Evolutionary conservation across 176 grass and related monocot species (phyloP).

Genomic region (Cymbopogon citratus): DNA sequence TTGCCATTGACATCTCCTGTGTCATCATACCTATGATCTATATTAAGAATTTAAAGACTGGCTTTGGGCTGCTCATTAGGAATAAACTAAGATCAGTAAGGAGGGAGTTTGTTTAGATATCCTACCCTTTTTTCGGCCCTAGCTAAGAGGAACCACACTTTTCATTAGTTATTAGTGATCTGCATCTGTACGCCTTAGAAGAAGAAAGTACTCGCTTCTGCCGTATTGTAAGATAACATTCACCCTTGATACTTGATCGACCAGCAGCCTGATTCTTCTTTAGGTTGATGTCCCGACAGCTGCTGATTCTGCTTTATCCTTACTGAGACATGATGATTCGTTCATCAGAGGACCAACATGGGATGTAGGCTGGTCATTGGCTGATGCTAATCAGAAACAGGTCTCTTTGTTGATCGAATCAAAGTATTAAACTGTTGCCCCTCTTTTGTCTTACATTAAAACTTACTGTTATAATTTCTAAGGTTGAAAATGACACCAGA

Average conservation of each 20-base stretch:
- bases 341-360: conserved; percentile 55
- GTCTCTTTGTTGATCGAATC: conserved; percentile 29
- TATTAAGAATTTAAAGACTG: not conserved
- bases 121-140: not conserved
- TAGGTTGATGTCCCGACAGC: conserved; percentile 77
- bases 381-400: conserved; percentile 51
- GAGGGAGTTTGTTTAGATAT: not conserved
- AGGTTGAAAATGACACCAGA: conserved; percentile 49
- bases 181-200: not conserved
- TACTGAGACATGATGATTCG: conserved; percentile 46
- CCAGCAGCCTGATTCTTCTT: not conserved
- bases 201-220: not conserved
- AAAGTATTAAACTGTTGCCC: conserved; percentile 3
- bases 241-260: conserved; percentile 1
- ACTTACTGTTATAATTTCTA: conserved; percentile 20
- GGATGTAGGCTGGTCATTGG: conserved; percentile 80
- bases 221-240: not conserved
- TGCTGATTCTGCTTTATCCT: conserved; percentile 64
- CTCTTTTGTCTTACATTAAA: conserved; percentile 8
- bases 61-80: not conserved
- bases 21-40: not conserved
- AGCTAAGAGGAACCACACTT: not conserved
- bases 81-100: not conserved
- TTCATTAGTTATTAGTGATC: not conserved
- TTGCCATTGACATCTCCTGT: not conserved